phyloP scores from a whole-genome alignment of 2,329 filamentous ascomycete species.

The Fusarium sp. region DNA sequence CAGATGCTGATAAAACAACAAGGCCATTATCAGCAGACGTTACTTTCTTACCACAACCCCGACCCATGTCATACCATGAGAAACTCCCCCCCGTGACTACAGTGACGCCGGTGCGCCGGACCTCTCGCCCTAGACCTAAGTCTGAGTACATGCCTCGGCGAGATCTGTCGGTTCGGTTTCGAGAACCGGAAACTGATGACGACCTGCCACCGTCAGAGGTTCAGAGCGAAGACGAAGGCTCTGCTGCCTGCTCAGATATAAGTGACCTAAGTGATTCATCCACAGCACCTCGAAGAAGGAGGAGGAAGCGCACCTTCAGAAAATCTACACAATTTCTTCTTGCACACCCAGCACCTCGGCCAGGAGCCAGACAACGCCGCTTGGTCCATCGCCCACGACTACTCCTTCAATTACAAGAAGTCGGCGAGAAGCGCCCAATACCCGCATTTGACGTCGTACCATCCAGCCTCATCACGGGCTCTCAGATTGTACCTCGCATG shows the following conservation, averaged over 20 bases:
- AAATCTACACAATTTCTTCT: conserved; percentile 73
- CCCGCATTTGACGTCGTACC: conserved; percentile 81
- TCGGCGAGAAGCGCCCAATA: conserved; percentile 70
- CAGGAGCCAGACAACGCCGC: conserved; percentile 70
- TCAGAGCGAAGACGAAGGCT: conserved; percentile 61
- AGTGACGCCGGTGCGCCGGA: conserved; percentile 33
- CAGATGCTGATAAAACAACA: conserved; percentile 43
- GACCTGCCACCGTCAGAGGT: conserved; percentile 33
- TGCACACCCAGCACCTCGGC: conserved; percentile 72
- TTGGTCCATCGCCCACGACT: conserved; percentile 75
- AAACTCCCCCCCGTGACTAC: conserved; percentile 23
- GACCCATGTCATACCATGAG: conserved; percentile 44
- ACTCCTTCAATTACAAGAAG: conserved; percentile 76
- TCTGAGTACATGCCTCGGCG: conserved; percentile 54
- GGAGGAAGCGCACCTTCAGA: conserved; percentile 58
- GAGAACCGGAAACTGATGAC: conserved; percentile 49
- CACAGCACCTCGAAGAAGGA: conserved; percentile 50
- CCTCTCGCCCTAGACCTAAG: conserved; percentile 45
- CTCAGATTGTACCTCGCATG: conserved; percentile 67
- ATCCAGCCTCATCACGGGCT: conserved; percentile 66
- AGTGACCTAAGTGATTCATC: conserved; percentile 61
- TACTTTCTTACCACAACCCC: conserved; percentile 21
- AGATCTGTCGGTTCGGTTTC: conserved; percentile 60
- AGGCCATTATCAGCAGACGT: conserved; percentile 24
- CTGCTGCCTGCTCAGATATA: conserved; percentile 53